phyloP scores from a whole-genome alignment of 176 grass and related monocot species.

The Carex scoparia region DNA sequence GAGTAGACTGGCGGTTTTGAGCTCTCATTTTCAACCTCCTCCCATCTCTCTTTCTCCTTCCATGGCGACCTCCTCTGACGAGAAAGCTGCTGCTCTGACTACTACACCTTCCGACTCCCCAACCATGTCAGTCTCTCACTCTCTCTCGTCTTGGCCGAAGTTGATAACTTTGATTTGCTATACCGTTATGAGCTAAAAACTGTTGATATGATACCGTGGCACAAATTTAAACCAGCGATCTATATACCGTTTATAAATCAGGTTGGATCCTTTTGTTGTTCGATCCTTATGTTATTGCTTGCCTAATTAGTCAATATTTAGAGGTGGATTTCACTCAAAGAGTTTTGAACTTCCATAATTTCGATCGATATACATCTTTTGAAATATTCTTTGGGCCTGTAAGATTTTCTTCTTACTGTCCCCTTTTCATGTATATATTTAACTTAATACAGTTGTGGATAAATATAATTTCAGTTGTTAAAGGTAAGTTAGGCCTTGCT shows the following conservation, averaged over 20 bases:
- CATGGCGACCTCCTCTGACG: conserved; percentile 37
- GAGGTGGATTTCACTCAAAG: neutral
- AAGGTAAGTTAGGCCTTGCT: neutral
- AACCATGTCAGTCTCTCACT: conserved; percentile 54
- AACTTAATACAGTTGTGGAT: neutral
- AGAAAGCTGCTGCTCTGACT: conserved; percentile 44
- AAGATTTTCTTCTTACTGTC: neutral
- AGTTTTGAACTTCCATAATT: neutral
- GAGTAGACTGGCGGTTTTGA: conserved; percentile 34
- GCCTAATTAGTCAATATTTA: neutral
- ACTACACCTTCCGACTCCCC: conserved; percentile 33
- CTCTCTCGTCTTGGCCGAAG: neutral
- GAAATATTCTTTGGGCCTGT: neutral
- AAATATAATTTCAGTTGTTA: neutral
- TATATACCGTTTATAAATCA: neutral
- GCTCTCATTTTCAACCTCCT: conserved; percentile 36
- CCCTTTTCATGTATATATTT: neutral
- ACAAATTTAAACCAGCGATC: neutral
- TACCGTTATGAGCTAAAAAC: neutral
- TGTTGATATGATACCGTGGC: neutral
- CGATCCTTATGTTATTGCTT: neutral
- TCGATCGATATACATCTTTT: neutral
- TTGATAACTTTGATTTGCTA: neutral
- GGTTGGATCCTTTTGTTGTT: neutral
- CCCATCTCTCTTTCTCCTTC: neutral